Evolutionary conservation across 2,329 filamentous ascomycete genomes (phyloP).

Genomic region (Pyrenochaeta sp.): DNA sequence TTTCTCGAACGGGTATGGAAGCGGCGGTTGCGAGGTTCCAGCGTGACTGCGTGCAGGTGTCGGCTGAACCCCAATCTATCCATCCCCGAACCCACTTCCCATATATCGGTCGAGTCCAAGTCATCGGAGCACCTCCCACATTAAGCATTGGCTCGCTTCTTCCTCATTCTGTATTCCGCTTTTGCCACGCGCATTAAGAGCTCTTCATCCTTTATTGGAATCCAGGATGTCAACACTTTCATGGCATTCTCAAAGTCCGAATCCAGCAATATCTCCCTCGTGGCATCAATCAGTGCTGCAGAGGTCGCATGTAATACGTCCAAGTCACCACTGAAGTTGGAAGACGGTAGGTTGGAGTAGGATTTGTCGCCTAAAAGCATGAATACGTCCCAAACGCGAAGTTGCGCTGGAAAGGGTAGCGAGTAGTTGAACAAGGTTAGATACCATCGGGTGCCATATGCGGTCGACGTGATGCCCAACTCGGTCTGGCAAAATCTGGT

Average conservation of each 20-base stretch:
- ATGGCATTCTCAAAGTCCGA: constrained; percentile 98
- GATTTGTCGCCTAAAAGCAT: constrained; percentile 83
- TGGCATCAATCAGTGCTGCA: constrained; percentile 88
- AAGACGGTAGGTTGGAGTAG: constrained; percentile 52
- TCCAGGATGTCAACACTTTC: constrained; percentile 94
- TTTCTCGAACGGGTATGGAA: constrained; percentile 41
- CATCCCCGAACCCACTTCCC: constrained; percentile 19
- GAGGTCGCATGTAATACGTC: constrained; percentile 90
- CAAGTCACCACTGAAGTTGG: constrained; percentile 67
- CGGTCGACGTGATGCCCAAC: constrained; percentile 81
- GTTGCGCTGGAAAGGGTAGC: constrained; percentile 90
- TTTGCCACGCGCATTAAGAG: constrained; percentile 89
- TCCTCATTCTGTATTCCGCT: constrained; percentile 81
- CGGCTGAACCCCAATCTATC: constrained; percentile 20
- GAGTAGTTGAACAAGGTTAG: constrained; percentile 97
- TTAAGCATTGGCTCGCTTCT: constrained; percentile 56
- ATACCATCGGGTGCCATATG: constrained; percentile 98
- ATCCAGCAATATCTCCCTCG: constrained; percentile 85
- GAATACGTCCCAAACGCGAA: constrained; percentile 97
- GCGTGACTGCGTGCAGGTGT: constrained; percentile 18
- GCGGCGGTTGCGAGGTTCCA: constrained; percentile 17
- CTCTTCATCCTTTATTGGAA: constrained; percentile 93
- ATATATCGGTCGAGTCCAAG: constrained; percentile 9
- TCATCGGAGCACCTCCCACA: constrained; percentile 21
- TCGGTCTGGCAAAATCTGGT: constrained; percentile 64